phyloP scores from a whole-genome alignment of 192 early-diverging fungal species.

The Linnemannia zychae region DNA sequence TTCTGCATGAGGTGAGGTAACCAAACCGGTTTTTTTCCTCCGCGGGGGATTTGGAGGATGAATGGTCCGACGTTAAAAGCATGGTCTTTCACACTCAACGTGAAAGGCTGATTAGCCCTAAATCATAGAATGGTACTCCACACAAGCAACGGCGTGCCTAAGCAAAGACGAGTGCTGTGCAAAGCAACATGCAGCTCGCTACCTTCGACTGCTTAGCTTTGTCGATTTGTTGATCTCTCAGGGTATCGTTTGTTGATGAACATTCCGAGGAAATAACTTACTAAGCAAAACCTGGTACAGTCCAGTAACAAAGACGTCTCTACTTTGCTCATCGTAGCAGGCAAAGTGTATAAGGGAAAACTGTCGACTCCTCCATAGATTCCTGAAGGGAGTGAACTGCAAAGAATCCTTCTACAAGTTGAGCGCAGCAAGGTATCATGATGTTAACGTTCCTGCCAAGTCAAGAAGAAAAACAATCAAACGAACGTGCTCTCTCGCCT shows the following conservation, averaged over 20 bases:
- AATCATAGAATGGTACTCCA: neutral
- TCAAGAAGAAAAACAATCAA: too few relatives aligned
- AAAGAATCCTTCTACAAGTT: conserved; percentile 16
- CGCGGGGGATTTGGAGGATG: too few relatives aligned
- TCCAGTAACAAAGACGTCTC: neutral
- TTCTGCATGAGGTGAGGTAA: neutral
- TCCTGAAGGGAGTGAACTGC: conserved; percentile 13
- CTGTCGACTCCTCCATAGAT: conserved; percentile 17
- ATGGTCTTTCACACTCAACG: too few relatives aligned
- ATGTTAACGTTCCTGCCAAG: neutral
- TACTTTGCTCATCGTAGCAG: neutral
- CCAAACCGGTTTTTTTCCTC: too few relatives aligned
- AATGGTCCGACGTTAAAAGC: too few relatives aligned
- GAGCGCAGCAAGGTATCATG: neutral
- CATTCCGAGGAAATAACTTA: conserved; percentile 3
- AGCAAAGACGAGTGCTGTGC: neutral
- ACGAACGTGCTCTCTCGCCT: too few relatives aligned
- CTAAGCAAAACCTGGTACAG: conserved; percentile 13
- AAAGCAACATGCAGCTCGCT: too few relatives aligned
- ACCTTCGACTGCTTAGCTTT: neutral
- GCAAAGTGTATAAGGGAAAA: conserved; percentile 26
- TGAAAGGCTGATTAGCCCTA: too few relatives aligned
- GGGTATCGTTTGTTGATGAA: neutral
- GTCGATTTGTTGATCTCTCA: neutral
- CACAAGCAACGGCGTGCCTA: neutral